Evolutionary conservation across 2,329 filamentous ascomycete species (phyloP), one percentile per base, ranked within the genome.

Genomic region (Fusarium zealandicum): DNA sequence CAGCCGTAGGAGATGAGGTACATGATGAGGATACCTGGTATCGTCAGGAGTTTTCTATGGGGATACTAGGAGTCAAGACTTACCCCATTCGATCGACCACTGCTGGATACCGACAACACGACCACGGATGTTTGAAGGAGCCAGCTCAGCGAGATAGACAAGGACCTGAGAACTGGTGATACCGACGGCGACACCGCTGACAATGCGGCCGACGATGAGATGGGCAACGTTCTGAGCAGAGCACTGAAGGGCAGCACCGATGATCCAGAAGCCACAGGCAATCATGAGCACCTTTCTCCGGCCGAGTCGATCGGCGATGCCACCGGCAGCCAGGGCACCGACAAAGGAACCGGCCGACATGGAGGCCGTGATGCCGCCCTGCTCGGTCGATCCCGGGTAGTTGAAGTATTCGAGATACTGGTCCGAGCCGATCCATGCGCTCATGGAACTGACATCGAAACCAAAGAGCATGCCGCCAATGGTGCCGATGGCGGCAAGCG

Each of bases 51-150:
- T 10, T 7, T 5, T 33, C n/a, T 11, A 4, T 6, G 1, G 3
- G 11, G 7, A 17, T 32, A 1, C 3, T 25, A 6, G 8, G 1
- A 1, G 14, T 30, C 33, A 13, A 10, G 9, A 18, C 58, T 36
- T 41, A 64, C 72, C 73, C 71, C 72, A 89, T 60, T 89, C 89
- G 56, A 92, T 91, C 20, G 88, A 86, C 78, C 87, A 88, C 70
- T 92, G 89, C 70, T 92, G 88, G 36, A 84, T 82, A 45, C 87
- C 85, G 13, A 92, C 87, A 28, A 92, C 78, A 36, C 85, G 81
- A 13, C 87, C 88, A 57, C 87, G 81, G 57, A 73, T 78, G 30
- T 72, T 64, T 2, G 81, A 79, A 39, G 82, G 82, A 14, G 87
- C 83, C 25, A 90, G 78, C 69, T 90, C 87, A 17, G 85, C 82